These are phyloP conservation scores for Gracilariopsis chorda DNA, from an alignment of 23 red algal genomes.

Conservation along the genomic window DNA sequence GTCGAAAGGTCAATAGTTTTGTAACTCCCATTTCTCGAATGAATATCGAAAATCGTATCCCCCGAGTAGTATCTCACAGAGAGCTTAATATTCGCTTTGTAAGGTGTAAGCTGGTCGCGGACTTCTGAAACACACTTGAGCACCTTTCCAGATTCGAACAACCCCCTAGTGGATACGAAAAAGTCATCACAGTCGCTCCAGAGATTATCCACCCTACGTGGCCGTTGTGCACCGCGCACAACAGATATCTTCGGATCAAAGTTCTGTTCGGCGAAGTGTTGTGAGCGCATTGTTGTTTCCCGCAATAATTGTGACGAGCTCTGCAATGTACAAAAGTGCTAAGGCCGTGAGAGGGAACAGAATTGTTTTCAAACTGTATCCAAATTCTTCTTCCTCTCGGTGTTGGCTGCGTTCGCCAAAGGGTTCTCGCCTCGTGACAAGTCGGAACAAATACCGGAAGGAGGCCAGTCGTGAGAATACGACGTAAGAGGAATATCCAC, in stretches of 20 bases:
- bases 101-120: not conserved
- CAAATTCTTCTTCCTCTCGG: no score
- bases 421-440: not conserved
- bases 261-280: not conserved
- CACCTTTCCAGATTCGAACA: not conserved
- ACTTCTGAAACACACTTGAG: not conserved
- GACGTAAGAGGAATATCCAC: not conserved
- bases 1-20: not conserved
- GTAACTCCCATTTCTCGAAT: not conserved
- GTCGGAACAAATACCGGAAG: not conserved
- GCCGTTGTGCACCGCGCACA: not conserved
- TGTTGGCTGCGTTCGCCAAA: not conserved
- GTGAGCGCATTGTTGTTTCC: not conserved
- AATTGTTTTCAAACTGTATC: not conserved
- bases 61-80: not conserved
- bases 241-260: not conserved
- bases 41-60: not conserved
- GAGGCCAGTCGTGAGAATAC: not conserved
- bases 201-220: not conserved
- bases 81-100: no score
- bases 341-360: not conserved
- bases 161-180: not conserved
- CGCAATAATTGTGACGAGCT: not conserved
- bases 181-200: not conserved
- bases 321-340: not conserved